Percentiles rank a stretch among this genome's conserved stretches.
Evolutionary conservation across 1,139 yeast genomes (phyloP).

Genomic region (Diutina catenulata): DNA sequence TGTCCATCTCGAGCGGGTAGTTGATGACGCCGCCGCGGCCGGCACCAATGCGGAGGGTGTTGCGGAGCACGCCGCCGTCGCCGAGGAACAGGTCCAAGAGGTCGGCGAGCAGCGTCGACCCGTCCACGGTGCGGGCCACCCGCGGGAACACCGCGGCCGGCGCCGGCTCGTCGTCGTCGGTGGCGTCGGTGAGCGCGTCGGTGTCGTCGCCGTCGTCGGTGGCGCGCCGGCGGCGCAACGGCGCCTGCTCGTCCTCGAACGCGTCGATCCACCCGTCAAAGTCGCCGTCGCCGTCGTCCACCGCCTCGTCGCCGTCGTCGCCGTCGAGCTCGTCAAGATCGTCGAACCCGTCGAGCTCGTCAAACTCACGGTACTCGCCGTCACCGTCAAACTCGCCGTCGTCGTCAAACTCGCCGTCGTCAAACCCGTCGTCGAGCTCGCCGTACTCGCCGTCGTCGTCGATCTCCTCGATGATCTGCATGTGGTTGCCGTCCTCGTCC

Average conservation of each 20-base stretch:
- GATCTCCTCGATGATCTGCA: slow-evolving; percentile 9
- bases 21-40: background rate
- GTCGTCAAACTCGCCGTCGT: slow-evolving; percentile 22
- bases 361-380: slow-evolving; percentile 14
- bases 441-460: slow-evolving; percentile 10
- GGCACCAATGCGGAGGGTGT: background rate
- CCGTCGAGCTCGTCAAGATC: slow-evolving; percentile 6
- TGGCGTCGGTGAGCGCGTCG: background rate
- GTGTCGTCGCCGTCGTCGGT: slow-evolving; percentile 9
- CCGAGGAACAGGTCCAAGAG: slow-evolving; percentile 1
- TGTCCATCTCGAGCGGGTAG: slow-evolving; percentile 3
- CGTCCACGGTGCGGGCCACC: too few species aligned
- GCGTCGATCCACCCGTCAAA: slow-evolving; percentile 36
- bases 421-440: slow-evolving; percentile 12
- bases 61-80: slow-evolving; percentile 1
- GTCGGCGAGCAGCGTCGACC: slow-evolving; percentile 2
- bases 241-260: slow-evolving; percentile 18
- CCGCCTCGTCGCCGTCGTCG: slow-evolving; percentile 1
- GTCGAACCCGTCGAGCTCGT: slow-evolving; percentile 5
- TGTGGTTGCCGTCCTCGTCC: slow-evolving; percentile 9
- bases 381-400: slow-evolving; percentile 8
- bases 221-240: too few species aligned
- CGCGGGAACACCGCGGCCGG: background rate
- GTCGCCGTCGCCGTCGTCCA: slow-evolving; percentile 25
- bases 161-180: background rate